phyloP scores from a whole-genome alignment of 352 stramenopile species.

The Pythium sukuiense region DNA sequence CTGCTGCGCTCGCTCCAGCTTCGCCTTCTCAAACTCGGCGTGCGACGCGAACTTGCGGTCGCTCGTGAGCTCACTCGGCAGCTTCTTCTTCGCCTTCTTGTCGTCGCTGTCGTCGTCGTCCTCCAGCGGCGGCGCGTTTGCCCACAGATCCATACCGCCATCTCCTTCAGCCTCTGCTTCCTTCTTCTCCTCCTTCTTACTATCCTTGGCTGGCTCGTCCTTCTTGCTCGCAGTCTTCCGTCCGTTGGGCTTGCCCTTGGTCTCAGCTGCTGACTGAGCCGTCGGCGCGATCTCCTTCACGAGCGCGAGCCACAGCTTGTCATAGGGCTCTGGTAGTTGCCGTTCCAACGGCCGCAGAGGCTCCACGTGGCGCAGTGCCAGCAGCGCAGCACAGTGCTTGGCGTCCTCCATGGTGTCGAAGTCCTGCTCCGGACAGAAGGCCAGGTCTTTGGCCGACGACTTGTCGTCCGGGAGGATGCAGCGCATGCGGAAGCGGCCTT shows the following conservation, averaged over 20 bases:
- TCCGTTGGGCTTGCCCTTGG: constrained; percentile 7
- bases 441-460: constrained; percentile 92
- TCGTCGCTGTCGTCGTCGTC: constrained; percentile 25
- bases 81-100: constrained; percentile 18
- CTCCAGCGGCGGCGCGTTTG: constrained; percentile 17
- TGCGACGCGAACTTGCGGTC: constrained; percentile 78
- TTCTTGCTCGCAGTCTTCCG: constrained; percentile 11
- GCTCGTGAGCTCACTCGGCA: constrained; percentile 47
- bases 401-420: constrained; percentile 85
- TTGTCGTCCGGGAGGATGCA: constrained; percentile 94
- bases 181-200: constrained; percentile 22
- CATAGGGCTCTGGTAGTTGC: constrained; percentile 96
- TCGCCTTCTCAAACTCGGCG: constrained; percentile 65
- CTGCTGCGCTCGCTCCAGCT: constrained; percentile 48
- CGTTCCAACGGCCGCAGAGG: constrained; percentile 92
- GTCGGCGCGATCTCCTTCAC: constrained; percentile 11
- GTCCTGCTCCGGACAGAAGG: constrained; percentile 89
- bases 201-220: background rate
- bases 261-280: background rate
- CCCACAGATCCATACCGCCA: constrained; percentile 48
- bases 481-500: constrained; percentile 48
- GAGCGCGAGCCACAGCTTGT: constrained; percentile 89
- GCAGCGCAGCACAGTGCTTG: constrained; percentile 91
- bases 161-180: constrained; percentile 13
- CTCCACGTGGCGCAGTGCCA: constrained; percentile 95